Conservation (phyloP, 2,329 filamentous ascomycete species). For the Colletotrichum camelliae region DNA sequence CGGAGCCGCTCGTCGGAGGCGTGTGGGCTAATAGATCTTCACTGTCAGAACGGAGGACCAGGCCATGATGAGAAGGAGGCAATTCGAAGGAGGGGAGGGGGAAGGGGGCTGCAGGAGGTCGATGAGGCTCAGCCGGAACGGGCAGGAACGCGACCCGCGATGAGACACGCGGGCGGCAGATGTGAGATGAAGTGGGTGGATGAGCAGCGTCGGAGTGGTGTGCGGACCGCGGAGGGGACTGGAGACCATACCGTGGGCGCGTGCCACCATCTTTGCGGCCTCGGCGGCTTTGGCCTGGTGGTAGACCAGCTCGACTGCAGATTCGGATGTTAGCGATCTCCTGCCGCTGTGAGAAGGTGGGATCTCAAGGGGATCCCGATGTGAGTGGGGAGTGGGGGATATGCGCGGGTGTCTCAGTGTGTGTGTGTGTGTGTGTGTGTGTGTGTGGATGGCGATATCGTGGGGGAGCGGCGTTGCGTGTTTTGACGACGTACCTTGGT, state of each 20-base stretch:
- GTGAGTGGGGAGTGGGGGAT: neutral
- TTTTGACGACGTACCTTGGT: neutral
- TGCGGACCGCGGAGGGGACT: neutral
- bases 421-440: neutral
- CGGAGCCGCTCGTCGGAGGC: neutral
- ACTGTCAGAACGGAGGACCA: neutral
- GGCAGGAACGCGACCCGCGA: neutral
- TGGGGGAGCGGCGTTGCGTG: neutral
- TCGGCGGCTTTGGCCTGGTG: conserved; percentile 4
- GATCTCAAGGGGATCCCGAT: neutral
- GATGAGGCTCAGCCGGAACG: neutral
- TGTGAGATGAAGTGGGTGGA: neutral
- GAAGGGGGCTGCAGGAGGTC: neutral
- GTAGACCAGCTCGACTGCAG: neutral
- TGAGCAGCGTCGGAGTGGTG: neutral
- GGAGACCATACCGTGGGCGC: conserved; percentile 4
- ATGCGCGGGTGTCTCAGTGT: neutral
- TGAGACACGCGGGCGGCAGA: neutral
- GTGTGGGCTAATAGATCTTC: neutral
- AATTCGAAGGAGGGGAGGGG: neutral
- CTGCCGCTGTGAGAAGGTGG: neutral
- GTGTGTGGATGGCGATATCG: neutral
- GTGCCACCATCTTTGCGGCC: neutral
- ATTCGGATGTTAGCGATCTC: neutral
- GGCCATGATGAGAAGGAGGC: neutral